Evolutionary conservation across 495 filamentous ascomycete genomes (phyloP).

Genomic region (Clohesyomyces aquaticus): DNA sequence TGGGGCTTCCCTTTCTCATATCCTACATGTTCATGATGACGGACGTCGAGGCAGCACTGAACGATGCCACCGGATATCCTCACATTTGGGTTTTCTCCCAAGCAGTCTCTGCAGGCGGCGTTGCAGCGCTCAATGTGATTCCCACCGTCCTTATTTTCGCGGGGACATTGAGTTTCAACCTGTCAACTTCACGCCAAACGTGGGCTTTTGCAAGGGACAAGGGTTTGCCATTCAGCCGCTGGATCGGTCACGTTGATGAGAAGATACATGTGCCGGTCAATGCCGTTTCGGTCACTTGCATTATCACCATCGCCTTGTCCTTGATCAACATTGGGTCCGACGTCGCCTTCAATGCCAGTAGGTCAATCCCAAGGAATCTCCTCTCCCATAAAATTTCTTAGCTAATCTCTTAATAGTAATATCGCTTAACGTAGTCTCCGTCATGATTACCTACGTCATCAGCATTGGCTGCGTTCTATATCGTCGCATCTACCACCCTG

Average conservation of each 20-base stretch:
- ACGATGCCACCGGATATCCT: constrained; percentile 52
- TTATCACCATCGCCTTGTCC: constrained; percentile 58
- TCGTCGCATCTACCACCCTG: constrained; percentile 34
- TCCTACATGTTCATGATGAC: constrained; percentile 47
- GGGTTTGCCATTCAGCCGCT: constrained; percentile 59
- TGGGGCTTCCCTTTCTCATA: constrained; percentile 41
- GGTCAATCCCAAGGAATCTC: constrained; percentile 38
- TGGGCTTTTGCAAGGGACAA: constrained; percentile 64
- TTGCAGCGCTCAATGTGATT: constrained; percentile 56
- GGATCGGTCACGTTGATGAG: constrained; percentile 48
- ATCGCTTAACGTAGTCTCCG: constrained; percentile 45
- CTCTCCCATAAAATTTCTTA: neutral
- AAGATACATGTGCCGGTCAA: constrained; percentile 57
- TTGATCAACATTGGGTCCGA: constrained; percentile 65
- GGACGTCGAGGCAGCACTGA: constrained; percentile 47
- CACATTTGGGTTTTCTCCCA: constrained; percentile 61
- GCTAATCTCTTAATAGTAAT: constrained; percentile 43
- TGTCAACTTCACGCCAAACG: constrained; percentile 61
- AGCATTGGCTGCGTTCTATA: constrained; percentile 41
- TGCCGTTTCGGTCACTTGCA: constrained; percentile 54
- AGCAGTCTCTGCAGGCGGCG: constrained; percentile 52
- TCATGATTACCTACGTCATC: constrained; percentile 38
- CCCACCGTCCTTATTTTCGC: constrained; percentile 55
- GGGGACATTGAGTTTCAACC: constrained; percentile 58
- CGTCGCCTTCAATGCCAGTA: constrained; percentile 59